These are phyloP conservation scores for Aureobasidium zeae DNA, from an alignment of 2,329 filamentous ascomycete species.

Conservation along the genomic window DNA sequence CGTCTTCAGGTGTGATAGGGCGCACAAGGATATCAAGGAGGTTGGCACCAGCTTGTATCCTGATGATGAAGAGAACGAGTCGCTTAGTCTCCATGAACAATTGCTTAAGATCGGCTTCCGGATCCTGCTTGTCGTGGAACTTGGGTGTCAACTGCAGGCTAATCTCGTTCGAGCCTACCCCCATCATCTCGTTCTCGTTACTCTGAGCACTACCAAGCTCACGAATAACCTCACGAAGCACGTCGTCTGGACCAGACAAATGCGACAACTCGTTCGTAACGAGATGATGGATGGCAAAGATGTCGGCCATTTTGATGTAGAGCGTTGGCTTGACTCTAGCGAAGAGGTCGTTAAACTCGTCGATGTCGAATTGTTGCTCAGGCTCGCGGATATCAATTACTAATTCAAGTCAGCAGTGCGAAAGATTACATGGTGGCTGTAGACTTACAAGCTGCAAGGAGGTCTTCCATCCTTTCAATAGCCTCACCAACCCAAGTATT, in stretches of 20 bases:
- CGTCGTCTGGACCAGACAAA: constrained; percentile 78
- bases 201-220: constrained; percentile 93
- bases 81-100: constrained; percentile 98
- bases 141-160: constrained; percentile 84
- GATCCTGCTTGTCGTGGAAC: constrained; percentile 82
- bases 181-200: constrained; percentile 88
- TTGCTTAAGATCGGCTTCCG: constrained; percentile 82
- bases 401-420: constrained; percentile 10
- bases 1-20: constrained; percentile 76
- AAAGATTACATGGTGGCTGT: neutral
- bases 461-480: constrained; percentile 65
- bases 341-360: constrained; percentile 97
- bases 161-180: constrained; percentile 78
- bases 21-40: constrained; percentile 94
- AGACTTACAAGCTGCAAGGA: constrained; percentile 55
- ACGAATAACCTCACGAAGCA: constrained; percentile 81
- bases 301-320: constrained; percentile 98
- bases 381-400: constrained; percentile 77
- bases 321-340: constrained; percentile 91
- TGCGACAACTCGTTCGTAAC: constrained; percentile 67
- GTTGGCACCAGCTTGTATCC: constrained; percentile 82
- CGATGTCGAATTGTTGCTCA: constrained; percentile 91
- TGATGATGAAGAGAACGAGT: constrained; percentile 94
- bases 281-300: constrained; percentile 90
- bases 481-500: constrained; percentile 87